These are phyloP conservation scores for Linnemannia elongata DNA, from an alignment of 192 early-diverging fungal species.

Conservation along the genomic window DNA sequence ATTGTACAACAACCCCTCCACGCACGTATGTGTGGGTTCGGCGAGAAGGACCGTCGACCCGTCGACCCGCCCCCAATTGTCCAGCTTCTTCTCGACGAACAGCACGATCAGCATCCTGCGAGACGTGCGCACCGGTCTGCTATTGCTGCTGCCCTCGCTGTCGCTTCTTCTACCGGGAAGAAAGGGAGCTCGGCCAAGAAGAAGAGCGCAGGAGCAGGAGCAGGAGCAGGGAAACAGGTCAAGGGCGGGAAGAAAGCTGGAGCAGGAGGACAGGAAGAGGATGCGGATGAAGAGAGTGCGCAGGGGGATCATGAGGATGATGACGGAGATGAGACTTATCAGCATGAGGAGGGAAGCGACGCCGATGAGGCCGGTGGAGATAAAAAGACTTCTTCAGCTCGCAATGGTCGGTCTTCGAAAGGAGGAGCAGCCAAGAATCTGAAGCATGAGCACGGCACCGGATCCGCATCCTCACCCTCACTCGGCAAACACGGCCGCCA, in stretches of 20 bases:
- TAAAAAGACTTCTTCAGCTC: background rate
- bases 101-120: constrained; percentile 14
- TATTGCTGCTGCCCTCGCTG: background rate
- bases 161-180: background rate
- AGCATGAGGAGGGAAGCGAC: background rate
- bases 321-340: background rate
- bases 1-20: constrained; percentile 83
- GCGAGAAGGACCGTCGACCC: constrained; percentile 84
- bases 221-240: background rate
- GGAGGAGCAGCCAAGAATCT: background rate
- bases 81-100: constrained; percentile 72
- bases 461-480: background rate
- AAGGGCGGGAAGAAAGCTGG: background rate
- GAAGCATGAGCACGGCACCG: background rate
- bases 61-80: constrained; percentile 84
- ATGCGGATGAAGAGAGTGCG: background rate
- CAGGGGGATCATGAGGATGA: background rate
- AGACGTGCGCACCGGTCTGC: constrained; percentile 9
- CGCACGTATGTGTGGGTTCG: constrained; percentile 85
- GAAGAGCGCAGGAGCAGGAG: background rate
- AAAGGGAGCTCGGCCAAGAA: background rate
- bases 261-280: background rate
- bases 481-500: background rate
- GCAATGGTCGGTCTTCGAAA: background rate
- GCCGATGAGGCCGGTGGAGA: background rate